Evolutionary conservation across 2,329 filamentous ascomycete species (phyloP).

Genomic region (Acephala macrosclerotiorum): DNA sequence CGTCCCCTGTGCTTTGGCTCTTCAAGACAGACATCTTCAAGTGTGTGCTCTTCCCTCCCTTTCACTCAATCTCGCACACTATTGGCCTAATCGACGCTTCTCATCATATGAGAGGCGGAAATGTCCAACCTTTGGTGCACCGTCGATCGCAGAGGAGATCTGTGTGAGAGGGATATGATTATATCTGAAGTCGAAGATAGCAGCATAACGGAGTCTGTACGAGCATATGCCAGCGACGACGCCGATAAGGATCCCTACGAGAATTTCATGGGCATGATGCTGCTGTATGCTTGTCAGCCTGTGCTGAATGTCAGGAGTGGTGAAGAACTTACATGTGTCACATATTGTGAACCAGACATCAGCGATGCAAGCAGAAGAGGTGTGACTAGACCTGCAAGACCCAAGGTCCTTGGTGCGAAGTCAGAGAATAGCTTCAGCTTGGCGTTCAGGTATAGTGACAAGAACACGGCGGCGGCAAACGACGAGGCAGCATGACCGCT

Average conservation of each 20-base stretch:
- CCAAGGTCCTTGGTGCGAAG: constrained; percentile 76
- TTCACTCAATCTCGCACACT: background rate
- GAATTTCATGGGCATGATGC: constrained; percentile 76
- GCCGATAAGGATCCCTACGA: constrained; percentile 69
- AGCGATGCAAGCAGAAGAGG: constrained; percentile 71
- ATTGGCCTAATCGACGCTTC: background rate
- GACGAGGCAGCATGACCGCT: constrained; percentile 76
- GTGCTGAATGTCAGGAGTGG: background rate
- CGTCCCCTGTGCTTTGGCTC: background rate
- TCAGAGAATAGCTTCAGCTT: constrained; percentile 78
- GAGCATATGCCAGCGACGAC: constrained; percentile 59
- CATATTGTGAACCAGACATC: constrained; percentile 72
- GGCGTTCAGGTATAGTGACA: constrained; percentile 77
- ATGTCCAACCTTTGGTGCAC: background rate
- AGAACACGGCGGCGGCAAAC: constrained; percentile 72
- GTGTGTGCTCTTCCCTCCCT: background rate
- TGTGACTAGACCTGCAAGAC: constrained; percentile 67
- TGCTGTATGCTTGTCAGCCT: constrained; percentile 50
- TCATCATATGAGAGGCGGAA: background rate
- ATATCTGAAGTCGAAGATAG: constrained; percentile 71
- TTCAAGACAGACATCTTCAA: background rate
- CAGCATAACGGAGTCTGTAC: constrained; percentile 71
- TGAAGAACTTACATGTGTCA: constrained; percentile 41
- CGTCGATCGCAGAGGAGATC: background rate
- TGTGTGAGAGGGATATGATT: constrained; percentile 47